These are phyloP conservation scores for Saururus chinensis DNA, from an alignment of 164 flowering plant species.

Conservation along the genomic window DNA sequence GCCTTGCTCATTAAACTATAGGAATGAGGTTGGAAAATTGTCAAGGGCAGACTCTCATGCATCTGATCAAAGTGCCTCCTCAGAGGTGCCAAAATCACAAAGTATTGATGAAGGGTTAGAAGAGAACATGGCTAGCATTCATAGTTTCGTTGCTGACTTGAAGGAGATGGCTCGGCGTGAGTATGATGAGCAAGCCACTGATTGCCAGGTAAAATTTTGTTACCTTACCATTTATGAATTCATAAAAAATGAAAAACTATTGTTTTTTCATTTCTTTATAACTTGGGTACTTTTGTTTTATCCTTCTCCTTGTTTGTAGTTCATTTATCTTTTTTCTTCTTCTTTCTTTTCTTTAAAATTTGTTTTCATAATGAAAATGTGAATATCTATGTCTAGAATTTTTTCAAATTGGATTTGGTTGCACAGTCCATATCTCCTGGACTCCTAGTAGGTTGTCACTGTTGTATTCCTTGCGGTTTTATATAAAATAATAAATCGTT, in stretches of 20 bases:
- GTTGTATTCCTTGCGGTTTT: too few relatives aligned
- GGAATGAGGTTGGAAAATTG: constrained; percentile 13
- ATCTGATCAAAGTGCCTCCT: constrained; percentile 17
- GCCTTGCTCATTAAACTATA: constrained; percentile 18
- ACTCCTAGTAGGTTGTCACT: too few relatives aligned
- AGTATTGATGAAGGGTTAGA: constrained; percentile 21
- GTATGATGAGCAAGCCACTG: constrained; percentile 41
- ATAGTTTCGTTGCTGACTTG: constrained; percentile 66
- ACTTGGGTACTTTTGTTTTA: background rate
- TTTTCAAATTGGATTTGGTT: too few relatives aligned
- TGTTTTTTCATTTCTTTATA: background rate
- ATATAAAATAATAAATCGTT: too few relatives aligned
- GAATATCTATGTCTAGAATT: too few relatives aligned
- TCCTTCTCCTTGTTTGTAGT: too few relatives aligned
- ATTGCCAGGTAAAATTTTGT: constrained; percentile 36
- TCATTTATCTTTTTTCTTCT: too few relatives aligned
- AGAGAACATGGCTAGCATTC: constrained; percentile 70
- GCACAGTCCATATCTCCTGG: too few relatives aligned
- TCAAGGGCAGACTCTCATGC: constrained; percentile 26
- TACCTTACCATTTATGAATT: background rate
- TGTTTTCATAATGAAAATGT: too few relatives aligned
- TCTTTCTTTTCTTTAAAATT: too few relatives aligned
- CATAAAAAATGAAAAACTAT: background rate
- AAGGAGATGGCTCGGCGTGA: constrained; percentile 70
- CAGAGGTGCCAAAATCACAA: constrained; percentile 17